phyloP scores from a whole-genome alignment of 2,329 filamentous ascomycete genomes.

The Alternaria incomplexa region DNA sequence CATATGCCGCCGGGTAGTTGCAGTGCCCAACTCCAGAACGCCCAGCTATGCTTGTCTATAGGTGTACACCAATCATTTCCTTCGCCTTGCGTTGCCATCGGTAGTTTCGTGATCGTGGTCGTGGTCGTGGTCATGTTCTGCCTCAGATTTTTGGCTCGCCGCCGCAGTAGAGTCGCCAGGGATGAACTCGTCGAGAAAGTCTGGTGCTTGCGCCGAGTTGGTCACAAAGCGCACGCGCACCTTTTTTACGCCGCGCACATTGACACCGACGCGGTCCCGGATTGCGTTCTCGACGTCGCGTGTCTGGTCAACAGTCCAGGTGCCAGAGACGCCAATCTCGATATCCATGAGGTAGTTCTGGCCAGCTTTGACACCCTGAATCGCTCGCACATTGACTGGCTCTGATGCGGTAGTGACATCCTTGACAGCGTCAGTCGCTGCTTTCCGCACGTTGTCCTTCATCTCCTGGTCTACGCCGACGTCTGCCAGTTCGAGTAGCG shows the following conservation, averaged over 20 bases:
- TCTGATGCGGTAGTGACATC: constrained; percentile 54
- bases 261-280: constrained; percentile 73
- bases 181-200: constrained; percentile 74
- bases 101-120: constrained; percentile 30
- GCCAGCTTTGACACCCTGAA: constrained; percentile 92
- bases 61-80: constrained; percentile 27
- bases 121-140: constrained; percentile 36
- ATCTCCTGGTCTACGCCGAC: constrained; percentile 86
- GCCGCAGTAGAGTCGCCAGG: constrained; percentile 35
- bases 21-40: constrained; percentile 29
- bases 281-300: constrained; percentile 75
- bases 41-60: constrained; percentile 28
- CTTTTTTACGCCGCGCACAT: constrained; percentile 82
- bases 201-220: constrained; percentile 62
- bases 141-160: constrained; percentile 40
- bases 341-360: constrained; percentile 96
- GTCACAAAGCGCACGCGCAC: constrained; percentile 85
- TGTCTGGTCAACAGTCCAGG: constrained; percentile 76
- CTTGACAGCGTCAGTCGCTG: constrained; percentile 53
- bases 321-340: constrained; percentile 78
- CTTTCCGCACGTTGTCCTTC: constrained; percentile 71
- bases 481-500: constrained; percentile 90
- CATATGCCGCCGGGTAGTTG: constrained; percentile 25
- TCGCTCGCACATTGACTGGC: constrained; percentile 74
- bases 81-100: constrained; percentile 26